A percentile compares a stretch with the other conserved stretches of the same genome.
Conservation (phyloP, 2,329 filamentous ascomycete genomes). For the Cladosporium sp. region DNA sequence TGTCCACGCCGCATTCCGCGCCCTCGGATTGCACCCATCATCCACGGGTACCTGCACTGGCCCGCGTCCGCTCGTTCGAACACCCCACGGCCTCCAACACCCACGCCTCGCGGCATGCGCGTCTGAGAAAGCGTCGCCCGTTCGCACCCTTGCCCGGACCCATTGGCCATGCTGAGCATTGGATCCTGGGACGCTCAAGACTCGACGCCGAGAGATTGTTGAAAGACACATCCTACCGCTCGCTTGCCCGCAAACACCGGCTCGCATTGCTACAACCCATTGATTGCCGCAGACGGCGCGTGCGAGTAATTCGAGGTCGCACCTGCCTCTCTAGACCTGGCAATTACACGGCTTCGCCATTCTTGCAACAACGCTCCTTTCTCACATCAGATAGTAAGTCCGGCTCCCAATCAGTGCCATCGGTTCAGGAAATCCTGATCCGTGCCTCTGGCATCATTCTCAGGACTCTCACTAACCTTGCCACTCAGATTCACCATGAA, state of each 20-base stretch:
- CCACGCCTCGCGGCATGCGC: not conserved
- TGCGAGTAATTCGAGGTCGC: not conserved
- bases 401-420: not conserved
- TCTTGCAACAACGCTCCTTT: not conserved
- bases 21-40: not conserved
- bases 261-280: not conserved
- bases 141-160: not conserved
- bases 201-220: not conserved
- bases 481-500: conserved; percentile 11
- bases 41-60: conserved; percentile 5
- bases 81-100: not conserved
- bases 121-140: not conserved
- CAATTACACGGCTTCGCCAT: not conserved
- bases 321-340: not conserved
- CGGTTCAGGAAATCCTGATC: not conserved
- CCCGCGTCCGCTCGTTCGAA: not conserved
- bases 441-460: not conserved
- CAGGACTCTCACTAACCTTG: conserved; percentile 1
- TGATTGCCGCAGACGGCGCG: not conserved
- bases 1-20: conserved; percentile 11
- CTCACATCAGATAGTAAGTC: conserved; percentile 9
- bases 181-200: not conserved
- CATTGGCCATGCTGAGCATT: conserved; percentile 9
- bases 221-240: not conserved
- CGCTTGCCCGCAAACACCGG: not conserved